Evolutionary conservation across 2,329 filamentous ascomycete species (phyloP), one percentile per base, ranked within the genome.

Genomic region (Sporothrix pseudoabietina): DNA sequence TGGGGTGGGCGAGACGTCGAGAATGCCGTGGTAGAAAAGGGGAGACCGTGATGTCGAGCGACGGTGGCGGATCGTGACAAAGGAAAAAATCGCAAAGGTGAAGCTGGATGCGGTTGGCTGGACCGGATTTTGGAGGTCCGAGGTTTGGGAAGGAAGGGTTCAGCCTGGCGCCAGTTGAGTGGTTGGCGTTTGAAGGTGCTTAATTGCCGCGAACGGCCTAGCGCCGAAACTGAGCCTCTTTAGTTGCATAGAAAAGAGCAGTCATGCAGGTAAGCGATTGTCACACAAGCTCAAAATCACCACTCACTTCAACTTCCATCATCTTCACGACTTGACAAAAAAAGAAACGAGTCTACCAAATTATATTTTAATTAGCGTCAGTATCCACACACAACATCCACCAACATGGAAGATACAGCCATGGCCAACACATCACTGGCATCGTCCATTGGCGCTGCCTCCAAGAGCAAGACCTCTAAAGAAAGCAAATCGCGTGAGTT

Each of bases 401-500:
- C 61, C 14, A n/a, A 19, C 14, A 22, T 26, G n/a, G 26, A 57
- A 22, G 75, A 76, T 49, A 70, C 65, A 14, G 4, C 26, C 30
- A 85, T 86, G 74, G 73, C 76, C 54, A 72, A 69, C 54, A 68
- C 71, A 19, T 69, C 71, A 30, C 39, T 76, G 10, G 71, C 55
- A 9, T 3, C 70, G 4, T 76, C 74, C 3, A 76, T 76, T 4
- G 26, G n/a, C 12, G 59, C 68, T 0, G 75, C 72, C 22, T 41
- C 71, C 5, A 73, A 49, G 5, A 72, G 39, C 57, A 71, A 52
- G 22, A n/a, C 26, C 32, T 49, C 69, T 63, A 72, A 74, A 14
- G 54, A 72, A 9, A n/a, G 52, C 73, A 77, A 75, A 44, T 54
- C 76, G 14, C 75, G 76, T 41, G 85, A 87, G 65, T 82, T 89